Percentiles rank a stretch among this genome's conserved stretches.
Conservation (phyloP, 805 yeast genomes). For the Myxozyma vanderwaltii region DNA sequence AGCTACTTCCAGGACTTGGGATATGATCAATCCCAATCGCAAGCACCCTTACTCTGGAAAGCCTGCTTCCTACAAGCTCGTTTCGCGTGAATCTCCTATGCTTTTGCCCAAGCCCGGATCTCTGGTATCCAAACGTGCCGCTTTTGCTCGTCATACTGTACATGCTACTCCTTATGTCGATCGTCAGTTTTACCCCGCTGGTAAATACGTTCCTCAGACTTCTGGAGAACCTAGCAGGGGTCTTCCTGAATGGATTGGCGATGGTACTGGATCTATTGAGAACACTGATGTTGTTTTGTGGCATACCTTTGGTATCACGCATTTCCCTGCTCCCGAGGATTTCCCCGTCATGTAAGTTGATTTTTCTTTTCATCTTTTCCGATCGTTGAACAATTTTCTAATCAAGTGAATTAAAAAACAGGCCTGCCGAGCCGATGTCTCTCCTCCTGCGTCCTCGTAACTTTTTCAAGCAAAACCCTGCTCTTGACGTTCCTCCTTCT, state of each 20-base stretch:
- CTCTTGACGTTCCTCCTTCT: conserved; percentile 66
- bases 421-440: conserved; percentile 77
- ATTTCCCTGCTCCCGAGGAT: conserved; percentile 87
- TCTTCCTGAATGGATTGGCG: conserved; percentile 43
- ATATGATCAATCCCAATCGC: conserved; percentile 69
- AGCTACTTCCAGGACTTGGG: conserved; percentile 72
- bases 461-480: conserved; percentile 77
- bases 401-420: neutral
- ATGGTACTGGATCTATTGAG: conserved; percentile 39
- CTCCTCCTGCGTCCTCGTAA: conserved; percentile 76
- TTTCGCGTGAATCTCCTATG: conserved; percentile 72
- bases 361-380: neutral
- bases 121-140: conserved; percentile 76
- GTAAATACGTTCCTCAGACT: conserved; percentile 47
- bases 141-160: conserved; percentile 70
- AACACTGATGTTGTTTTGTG: conserved; percentile 73
- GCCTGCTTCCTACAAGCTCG: conserved; percentile 76
- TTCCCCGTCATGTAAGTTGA: conserved; percentile 73
- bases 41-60: conserved; percentile 69
- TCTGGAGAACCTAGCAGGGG: conserved; percentile 41
- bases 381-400: neutral
- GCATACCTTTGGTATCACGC: conserved; percentile 84
- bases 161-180: conserved; percentile 73
- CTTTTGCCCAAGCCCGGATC: conserved; percentile 74
- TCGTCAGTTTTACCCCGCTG: conserved; percentile 77